Percentiles rank a stretch among this genome's conserved stretches.
Evolutionary conservation across 2,329 filamentous ascomycete genomes (phyloP).

Genomic region (Paecilomyces sp.): DNA sequence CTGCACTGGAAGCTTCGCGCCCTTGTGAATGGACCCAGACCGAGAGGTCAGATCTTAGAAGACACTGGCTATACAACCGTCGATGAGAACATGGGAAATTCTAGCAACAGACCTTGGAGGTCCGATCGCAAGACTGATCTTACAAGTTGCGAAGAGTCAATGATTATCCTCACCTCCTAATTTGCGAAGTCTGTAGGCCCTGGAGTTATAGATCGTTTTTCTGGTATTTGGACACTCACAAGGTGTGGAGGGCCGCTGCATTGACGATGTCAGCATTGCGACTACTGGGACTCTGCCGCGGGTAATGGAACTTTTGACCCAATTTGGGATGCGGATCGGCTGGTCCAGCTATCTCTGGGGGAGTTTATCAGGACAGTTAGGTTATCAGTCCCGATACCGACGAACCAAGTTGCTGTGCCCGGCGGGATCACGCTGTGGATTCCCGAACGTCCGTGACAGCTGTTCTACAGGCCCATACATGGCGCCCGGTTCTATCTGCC

Average conservation of each 20-base stretch:
- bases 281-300: not conserved
- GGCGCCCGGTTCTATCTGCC: not conserved
- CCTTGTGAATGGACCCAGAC: not conserved
- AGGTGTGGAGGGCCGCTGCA: constrained; percentile 12
- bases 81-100: not conserved
- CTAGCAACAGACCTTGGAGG: not conserved
- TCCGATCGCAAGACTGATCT: not conserved
- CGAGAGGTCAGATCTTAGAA: not conserved
- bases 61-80: not conserved
- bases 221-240: constrained; percentile 7
- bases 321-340: constrained; percentile 18
- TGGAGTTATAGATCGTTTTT: not conserved
- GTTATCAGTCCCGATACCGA: constrained; percentile 1
- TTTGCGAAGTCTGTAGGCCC: not conserved
- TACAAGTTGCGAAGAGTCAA: not conserved
- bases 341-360: not conserved
- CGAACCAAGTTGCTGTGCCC: not conserved
- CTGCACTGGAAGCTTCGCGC: not conserved
- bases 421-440: not conserved
- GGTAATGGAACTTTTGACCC: constrained; percentile 23
- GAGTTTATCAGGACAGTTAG: constrained; percentile 2
- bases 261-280: constrained; percentile 7
- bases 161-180: not conserved
- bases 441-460: not conserved
- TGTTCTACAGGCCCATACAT: not conserved